Percentiles rank a stretch among this genome's conserved stretches.
These are phyloP conservation scores for Peronospora farinosa DNA, from an alignment of 352 stramenopile species.

Conservation along the genomic window DNA sequence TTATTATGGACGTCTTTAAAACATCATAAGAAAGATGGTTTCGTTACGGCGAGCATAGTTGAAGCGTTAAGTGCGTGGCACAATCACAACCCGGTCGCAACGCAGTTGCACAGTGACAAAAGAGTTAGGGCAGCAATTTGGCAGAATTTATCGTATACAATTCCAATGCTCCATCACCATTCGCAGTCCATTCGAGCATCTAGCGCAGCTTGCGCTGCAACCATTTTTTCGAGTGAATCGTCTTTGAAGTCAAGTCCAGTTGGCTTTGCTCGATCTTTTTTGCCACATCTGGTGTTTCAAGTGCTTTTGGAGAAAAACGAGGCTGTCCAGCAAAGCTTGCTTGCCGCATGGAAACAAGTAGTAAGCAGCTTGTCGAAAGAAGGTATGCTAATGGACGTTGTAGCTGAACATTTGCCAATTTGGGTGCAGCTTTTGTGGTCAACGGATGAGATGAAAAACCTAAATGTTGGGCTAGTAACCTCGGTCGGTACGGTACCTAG, in stretches of 20 bases:
- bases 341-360: conserved; percentile 38
- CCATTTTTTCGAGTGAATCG: conserved; percentile 31
- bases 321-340: conserved; percentile 22
- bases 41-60: conserved; percentile 33
- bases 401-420: conserved; percentile 15
- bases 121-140: conserved; percentile 21
- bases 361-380: conserved; percentile 23
- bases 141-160: conserved; percentile 29
- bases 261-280: conserved; percentile 26
- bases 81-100: conserved; percentile 17
- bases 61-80: conserved; percentile 42
- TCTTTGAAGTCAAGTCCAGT: conserved; percentile 5
- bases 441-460: conserved; percentile 18
- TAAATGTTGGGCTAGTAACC: conserved; percentile 26
- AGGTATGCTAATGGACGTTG: conserved; percentile 17
- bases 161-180: conserved; percentile 62
- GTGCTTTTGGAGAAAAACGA: conserved; percentile 43
- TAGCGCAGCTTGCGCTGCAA: conserved; percentile 39
- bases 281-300: conserved; percentile 62
- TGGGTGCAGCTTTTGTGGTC: conserved; percentile 61
- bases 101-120: conserved; percentile 24
- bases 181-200: conserved; percentile 35
- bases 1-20: conserved; percentile 42
- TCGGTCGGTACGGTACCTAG: background rate
- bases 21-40: conserved; percentile 18